These are phyloP conservation scores for Podila minutissima DNA, from an alignment of 192 early-diverging fungal genomes.

Conservation along the genomic window DNA sequence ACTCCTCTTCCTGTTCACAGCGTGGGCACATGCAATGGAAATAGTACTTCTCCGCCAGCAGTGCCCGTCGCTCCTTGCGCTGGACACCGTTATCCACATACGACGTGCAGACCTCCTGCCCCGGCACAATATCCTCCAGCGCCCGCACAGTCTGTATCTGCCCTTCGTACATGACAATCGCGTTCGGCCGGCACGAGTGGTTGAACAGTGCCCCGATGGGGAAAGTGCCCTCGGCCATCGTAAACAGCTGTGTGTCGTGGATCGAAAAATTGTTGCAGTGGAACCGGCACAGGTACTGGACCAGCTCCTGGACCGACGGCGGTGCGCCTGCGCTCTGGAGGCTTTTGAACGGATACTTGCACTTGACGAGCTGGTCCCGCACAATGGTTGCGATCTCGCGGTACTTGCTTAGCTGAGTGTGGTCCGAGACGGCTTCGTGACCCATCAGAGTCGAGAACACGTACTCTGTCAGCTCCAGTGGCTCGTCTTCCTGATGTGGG, in stretches of 20 bases:
- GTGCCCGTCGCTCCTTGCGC: constrained; percentile 26
- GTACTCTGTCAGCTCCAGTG: constrained; percentile 28
- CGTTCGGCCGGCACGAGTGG: constrained; percentile 75
- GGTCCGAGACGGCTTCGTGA: constrained; percentile 43
- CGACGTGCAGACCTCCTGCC: constrained; percentile 63
- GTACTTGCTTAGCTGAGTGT: constrained; percentile 30
- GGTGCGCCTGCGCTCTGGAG: constrained; percentile 10
- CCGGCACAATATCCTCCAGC: constrained; percentile 60
- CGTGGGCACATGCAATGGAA: constrained; percentile 61
- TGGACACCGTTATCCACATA: constrained; percentile 66
- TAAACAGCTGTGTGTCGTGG: constrained; percentile 68
- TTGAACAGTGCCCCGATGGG: constrained; percentile 72
- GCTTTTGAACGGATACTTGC: constrained; percentile 43
- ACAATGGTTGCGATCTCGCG: constrained; percentile 31
- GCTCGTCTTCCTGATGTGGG: constrained; percentile 6
- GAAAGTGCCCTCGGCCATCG: constrained; percentile 69
- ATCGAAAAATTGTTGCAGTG: constrained; percentile 73
- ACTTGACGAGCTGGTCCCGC: constrained; percentile 30
- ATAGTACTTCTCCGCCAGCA: constrained; percentile 58
- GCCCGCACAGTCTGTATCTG: constrained; percentile 59
- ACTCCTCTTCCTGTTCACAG: constrained; percentile 26
- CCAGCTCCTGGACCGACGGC: constrained; percentile 42
- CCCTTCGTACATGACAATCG: constrained; percentile 63
- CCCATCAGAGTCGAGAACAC: constrained; percentile 58
- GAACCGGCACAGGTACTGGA: constrained; percentile 66